These are phyloP conservation scores for Capronia americana DNA, from an alignment of 2,329 filamentous ascomycete genomes.

Conservation along the genomic window DNA sequence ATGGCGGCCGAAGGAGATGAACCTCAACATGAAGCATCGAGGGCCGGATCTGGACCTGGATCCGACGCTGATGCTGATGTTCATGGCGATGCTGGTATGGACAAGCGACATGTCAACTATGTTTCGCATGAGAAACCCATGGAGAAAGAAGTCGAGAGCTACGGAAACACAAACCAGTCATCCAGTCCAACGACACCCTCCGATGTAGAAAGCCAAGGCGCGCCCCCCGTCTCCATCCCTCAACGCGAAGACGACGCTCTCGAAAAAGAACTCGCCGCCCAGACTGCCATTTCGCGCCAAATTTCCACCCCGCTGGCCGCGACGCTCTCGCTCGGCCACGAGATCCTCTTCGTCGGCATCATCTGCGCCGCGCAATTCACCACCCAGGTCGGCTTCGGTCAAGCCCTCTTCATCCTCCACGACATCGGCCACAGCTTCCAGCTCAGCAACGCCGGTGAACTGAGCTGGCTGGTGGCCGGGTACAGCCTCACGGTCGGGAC, in stretches of 20 bases:
- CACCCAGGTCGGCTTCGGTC: conserved; percentile 57
- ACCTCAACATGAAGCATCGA: background rate
- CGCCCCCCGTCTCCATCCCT: background rate
- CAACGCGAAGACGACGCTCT: background rate
- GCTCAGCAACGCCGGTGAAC: conserved; percentile 50
- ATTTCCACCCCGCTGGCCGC: conserved; percentile 3
- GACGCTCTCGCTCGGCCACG: conserved; percentile 29
- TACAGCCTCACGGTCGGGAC: conserved; percentile 58
- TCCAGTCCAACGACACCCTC: background rate
- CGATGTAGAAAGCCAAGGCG: background rate
- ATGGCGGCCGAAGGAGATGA: background rate
- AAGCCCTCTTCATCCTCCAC: conserved; percentile 57
- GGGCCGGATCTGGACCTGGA: background rate
- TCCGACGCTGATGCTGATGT: background rate
- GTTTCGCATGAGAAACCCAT: background rate
- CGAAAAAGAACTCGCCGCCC: conserved; percentile 1
- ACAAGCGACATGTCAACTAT: background rate
- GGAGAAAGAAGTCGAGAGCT: conserved; percentile 7
- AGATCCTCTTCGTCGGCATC: conserved; percentile 46
- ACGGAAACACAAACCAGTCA: background rate
- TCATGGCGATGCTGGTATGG: background rate
- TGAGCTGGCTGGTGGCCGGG: conserved; percentile 64
- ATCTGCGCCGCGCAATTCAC: conserved; percentile 51
- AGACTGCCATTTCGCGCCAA: conserved; percentile 3
- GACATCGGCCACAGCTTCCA: conserved; percentile 58